These are phyloP conservation scores for Tylopilus intermedius DNA, from an alignment of 768 basidiomycete genomes.

Conservation along the genomic window DNA sequence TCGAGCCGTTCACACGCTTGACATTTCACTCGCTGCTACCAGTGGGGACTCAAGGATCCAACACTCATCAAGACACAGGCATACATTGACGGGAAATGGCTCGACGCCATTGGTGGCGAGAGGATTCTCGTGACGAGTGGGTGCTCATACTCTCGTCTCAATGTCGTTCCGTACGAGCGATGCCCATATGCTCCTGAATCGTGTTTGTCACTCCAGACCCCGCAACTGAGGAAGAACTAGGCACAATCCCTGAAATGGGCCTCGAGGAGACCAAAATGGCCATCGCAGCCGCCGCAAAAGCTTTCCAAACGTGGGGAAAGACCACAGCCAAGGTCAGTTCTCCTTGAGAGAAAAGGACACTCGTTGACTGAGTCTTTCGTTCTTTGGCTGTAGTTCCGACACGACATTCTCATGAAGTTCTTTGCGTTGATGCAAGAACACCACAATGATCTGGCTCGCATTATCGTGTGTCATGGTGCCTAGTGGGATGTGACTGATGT, in stretches of 20 bases:
- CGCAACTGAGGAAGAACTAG: constrained; percentile 77
- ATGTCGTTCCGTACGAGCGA: background rate
- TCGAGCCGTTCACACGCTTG: background rate
- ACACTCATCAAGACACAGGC: constrained; percentile 71
- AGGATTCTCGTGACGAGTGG: constrained; percentile 74
- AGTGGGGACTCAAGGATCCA: constrained; percentile 78
- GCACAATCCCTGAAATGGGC: constrained; percentile 87
- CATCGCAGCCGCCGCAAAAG: constrained; percentile 72
- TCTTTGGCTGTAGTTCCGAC: constrained; percentile 51
- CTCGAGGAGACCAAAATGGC: constrained; percentile 78
- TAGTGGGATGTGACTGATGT: background rate
- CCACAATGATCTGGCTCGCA: constrained; percentile 77
- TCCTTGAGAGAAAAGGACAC: background rate
- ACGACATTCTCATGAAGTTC: constrained; percentile 79
- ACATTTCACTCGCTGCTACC: background rate
- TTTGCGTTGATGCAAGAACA: constrained; percentile 76
- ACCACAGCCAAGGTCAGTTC: constrained; percentile 76
- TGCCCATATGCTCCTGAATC: background rate
- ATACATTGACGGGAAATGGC: constrained; percentile 82
- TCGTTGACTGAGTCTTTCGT: background rate
- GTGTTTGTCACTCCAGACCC: constrained; percentile 55
- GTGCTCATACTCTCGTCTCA: constrained; percentile 19
- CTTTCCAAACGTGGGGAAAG: constrained; percentile 81
- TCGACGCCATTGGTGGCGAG: constrained; percentile 69
- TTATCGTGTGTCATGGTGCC: constrained; percentile 57